These are phyloP conservation scores for Akebia trifoliata DNA, from an alignment of 164 flowering plant species.

Conservation along the genomic window DNA sequence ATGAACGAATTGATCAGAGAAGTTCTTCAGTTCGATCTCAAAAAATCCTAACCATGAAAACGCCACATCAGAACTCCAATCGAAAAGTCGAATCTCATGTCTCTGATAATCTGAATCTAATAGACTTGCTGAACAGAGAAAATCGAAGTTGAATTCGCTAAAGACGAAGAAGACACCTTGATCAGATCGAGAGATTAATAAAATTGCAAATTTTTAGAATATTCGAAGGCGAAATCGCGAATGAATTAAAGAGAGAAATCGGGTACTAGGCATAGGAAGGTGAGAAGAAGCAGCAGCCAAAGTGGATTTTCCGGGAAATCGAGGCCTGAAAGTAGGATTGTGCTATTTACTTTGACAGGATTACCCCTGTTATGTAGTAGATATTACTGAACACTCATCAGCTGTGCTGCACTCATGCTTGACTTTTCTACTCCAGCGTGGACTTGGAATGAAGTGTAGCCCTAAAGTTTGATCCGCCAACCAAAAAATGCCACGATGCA, in stretches of 20 bases:
- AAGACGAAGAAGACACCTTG: not conserved
- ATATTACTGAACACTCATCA: not conserved
- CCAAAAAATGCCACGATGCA: no score
- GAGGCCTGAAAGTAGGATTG: not conserved
- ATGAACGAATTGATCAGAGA: slow-evolving; percentile 17
- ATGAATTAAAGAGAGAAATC: not conserved
- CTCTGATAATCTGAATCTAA: not conserved
- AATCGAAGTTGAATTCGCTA: not conserved
- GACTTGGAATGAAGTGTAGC: no score
- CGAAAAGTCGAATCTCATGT: not conserved
- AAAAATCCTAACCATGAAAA: slow-evolving; percentile 1
- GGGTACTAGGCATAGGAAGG: slow-evolving; percentile 6
- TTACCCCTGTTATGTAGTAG: not conserved
- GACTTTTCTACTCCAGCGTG: no score
- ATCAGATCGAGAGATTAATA: not conserved
- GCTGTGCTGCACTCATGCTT: not conserved
- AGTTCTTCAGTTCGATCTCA: slow-evolving; percentile 5
- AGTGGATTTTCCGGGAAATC: slow-evolving; percentile 15
- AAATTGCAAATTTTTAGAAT: not conserved
- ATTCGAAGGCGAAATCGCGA: not conserved
- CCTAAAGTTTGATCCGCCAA: no score
- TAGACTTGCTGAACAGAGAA: not conserved
- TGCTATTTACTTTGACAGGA: not conserved
- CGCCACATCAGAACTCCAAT: not conserved
- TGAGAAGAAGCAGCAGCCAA: slow-evolving; percentile 7